Base-by-base conservation (phyloP, 495 filamentous ascomycete species). In the Xylaria flabelliformis region DNA sequence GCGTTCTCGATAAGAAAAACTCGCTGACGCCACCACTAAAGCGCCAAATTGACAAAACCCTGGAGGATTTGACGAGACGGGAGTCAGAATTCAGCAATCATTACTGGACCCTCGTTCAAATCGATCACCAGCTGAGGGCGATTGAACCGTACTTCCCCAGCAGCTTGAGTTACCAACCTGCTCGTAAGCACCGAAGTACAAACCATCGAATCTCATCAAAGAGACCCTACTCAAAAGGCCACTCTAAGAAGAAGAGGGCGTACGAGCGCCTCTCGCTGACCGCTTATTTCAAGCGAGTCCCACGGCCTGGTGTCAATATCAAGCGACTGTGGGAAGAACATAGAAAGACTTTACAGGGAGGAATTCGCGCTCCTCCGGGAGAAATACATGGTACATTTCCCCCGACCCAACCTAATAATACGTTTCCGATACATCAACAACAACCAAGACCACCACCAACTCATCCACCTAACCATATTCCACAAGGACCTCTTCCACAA, bases 211-310 rank as follows among this genome's bases (percentile, higher is more conserved):
- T 53, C 15, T 67, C 51, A 42, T 64, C 26, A 59, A 70, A 69
- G 46, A 73, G 61, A 50, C 46, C 68, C 32, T 53, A 65, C 48
- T 50, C 55, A 5, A 51, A 64, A 71, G 76, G 39, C 36, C 59
- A 44, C 15, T 34, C 15, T 24, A 65, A 46, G 46, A 75, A 46
- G 46, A 75, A 70, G 62, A 53, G 66, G 62, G 62, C 58, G 2
- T 71, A 73, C 19, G 79, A 84, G 62, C 62, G 76, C 3, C 72
- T 82, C 12, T 80, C 78, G 21, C 62, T 84, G 46, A 82, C 74
- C 7, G 79, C 79, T 6, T 84, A 82, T 58, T 84, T 80, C 70
- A 81, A 82, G 73, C 74, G 75, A 26, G 67, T 68, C 1, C 82
- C 80, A 4, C 71, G 68, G 36, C 70, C 71, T 4, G 76, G 75